Percentiles rank a stretch among this genome's conserved stretches.
These are phyloP conservation scores for Geoglossum glabrum DNA, from an alignment of 495 filamentous ascomycete genomes.

Conservation along the genomic window DNA sequence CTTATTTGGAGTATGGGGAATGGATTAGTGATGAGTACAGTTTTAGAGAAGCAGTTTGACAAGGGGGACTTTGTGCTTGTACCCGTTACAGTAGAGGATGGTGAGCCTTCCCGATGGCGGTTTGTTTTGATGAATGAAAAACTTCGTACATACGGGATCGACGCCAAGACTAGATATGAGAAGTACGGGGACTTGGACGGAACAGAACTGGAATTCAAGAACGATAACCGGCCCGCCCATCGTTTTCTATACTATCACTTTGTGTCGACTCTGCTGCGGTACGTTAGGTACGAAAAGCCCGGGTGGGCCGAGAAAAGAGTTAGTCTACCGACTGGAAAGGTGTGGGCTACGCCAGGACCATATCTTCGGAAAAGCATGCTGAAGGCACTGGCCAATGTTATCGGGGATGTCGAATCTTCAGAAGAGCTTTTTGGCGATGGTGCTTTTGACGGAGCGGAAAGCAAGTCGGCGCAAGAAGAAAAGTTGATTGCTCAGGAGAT, in stretches of 20 bases:
- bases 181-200: background rate
- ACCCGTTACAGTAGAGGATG: background rate
- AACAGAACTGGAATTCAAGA: background rate
- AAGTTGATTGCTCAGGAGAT: background rate
- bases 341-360: background rate
- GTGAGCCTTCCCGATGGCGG: background rate
- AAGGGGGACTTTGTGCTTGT: background rate
- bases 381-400: too few species aligned
- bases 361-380: background rate
- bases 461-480: background rate
- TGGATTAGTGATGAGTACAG: background rate
- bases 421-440: background rate
- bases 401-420: too few species aligned
- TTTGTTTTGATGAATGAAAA: background rate
- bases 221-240: background rate
- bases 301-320: background rate
- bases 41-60: background rate
- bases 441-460: background rate
- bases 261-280: background rate
- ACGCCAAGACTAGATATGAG: background rate
- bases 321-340: background rate
- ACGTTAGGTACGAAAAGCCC: background rate
- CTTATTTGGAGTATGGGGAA: background rate
- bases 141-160: background rate
- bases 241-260: background rate